phyloP scores from a whole-genome alignment of 1,284 basidiomycete species.

The Papiliotrema fonsecae region DNA sequence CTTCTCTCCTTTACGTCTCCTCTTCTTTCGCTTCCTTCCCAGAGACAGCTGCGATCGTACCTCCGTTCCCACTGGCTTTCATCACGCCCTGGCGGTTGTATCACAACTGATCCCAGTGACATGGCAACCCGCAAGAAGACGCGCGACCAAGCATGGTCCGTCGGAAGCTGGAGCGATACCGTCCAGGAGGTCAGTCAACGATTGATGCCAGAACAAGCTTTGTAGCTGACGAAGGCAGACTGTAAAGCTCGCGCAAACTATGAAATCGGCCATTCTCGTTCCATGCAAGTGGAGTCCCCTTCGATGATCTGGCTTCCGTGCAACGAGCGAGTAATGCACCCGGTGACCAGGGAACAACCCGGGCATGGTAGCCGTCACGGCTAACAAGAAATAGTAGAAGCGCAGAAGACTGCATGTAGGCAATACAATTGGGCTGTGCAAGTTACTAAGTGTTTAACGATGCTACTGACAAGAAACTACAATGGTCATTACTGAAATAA shows the following conservation, averaged over 20 bases:
- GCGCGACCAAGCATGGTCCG: slow-evolving; percentile 82
- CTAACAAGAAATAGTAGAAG: too few relatives aligned
- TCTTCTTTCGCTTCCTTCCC: too few relatives aligned
- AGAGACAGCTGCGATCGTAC: too few relatives aligned
- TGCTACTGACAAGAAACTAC: too few relatives aligned
- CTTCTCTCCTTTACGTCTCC: too few relatives aligned
- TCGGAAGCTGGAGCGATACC: slow-evolving; percentile 90
- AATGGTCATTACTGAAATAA: too few relatives aligned
- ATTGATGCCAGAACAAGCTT: not conserved
- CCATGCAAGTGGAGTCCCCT: slow-evolving; percentile 46
- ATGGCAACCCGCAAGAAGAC: slow-evolving; percentile 74
- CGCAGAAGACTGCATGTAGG: too few relatives aligned
- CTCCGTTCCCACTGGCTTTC: too few relatives aligned
- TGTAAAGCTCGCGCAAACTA: slow-evolving; percentile 40
- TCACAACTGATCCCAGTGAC: slow-evolving; percentile 52
- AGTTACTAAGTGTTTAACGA: too few relatives aligned
- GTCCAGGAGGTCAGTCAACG: slow-evolving; percentile 67
- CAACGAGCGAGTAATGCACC: not conserved
- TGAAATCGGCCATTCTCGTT: slow-evolving; percentile 43
- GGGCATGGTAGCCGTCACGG: too few relatives aligned
- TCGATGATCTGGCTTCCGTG: slow-evolving; percentile 14
- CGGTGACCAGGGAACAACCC: not conserved
- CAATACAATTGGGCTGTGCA: too few relatives aligned
- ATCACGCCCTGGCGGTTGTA: too few relatives aligned
- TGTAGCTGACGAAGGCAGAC: slow-evolving; percentile 23